Evolutionary conservation across 1,284 basidiomycete species (phyloP).

Genomic region (Filobasidium uniguttulatum): DNA sequence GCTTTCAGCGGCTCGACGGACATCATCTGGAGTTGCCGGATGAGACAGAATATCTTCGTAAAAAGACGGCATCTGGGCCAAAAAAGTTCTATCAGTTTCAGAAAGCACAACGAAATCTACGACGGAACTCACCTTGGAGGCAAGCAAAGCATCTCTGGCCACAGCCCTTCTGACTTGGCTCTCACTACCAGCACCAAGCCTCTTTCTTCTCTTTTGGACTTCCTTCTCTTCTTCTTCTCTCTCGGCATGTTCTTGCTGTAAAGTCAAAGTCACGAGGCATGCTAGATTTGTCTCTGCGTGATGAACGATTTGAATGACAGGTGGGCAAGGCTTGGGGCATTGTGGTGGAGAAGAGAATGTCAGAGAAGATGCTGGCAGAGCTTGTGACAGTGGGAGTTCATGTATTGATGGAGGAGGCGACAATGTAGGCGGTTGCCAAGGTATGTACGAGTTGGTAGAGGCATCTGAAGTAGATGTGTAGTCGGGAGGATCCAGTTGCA

Average conservation of each 20-base stretch:
- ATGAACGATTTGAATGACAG: conserved; percentile 47
- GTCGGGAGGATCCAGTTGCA: conserved; percentile 43
- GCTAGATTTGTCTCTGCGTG: conserved; percentile 43
- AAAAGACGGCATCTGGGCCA: conserved; percentile 51
- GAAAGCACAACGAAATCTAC: no score
- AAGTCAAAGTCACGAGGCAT: conserved; percentile 53
- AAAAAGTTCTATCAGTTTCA: no score
- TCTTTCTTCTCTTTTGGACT: conserved; percentile 57
- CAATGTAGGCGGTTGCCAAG: conserved; percentile 40
- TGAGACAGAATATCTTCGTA: conserved; percentile 66
- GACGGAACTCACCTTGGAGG: conserved; percentile 44
- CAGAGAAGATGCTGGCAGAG: conserved; percentile 41
- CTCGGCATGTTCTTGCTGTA: conserved; percentile 50
- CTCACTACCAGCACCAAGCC: conserved; percentile 54
- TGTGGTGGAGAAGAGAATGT: conserved; percentile 40
- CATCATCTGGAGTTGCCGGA: conserved; percentile 55
- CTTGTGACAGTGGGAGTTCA: conserved; percentile 37
- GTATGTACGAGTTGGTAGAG: conserved; percentile 24
- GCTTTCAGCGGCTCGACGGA: conserved; percentile 53
- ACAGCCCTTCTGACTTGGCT: conserved; percentile 52
- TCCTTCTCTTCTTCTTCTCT: conserved; percentile 46
- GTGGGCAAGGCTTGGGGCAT: conserved; percentile 41
- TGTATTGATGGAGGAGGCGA: conserved; percentile 51
- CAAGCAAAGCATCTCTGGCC: conserved; percentile 47
- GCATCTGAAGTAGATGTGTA: conserved; percentile 30